Base-by-base conservation (phyloP, 805 yeast species). In the Wickerhamomyces rabaulensis region DNA sequence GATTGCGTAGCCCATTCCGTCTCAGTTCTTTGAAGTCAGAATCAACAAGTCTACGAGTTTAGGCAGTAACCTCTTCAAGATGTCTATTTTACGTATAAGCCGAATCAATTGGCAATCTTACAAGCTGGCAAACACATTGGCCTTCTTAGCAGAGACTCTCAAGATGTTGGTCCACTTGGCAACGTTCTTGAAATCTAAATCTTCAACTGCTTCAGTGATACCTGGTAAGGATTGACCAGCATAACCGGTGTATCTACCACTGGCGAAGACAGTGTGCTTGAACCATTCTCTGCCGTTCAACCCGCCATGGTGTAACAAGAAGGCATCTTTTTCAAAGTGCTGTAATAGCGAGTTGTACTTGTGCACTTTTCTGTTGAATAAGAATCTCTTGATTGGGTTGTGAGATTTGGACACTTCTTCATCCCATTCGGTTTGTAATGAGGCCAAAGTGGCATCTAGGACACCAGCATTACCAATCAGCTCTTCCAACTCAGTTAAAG, bases 181-280 rank as follows among this genome's bases (percentile, higher is more conserved):
- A 38, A 56, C 50, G 40, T 63, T 64, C 2, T 57, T 55, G n/a
- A 65, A 61, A 45, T 73, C 69, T 0, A 52, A 42, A 53, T 77
- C 82, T 52, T 78, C 82, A 19, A 78, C 55, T 0, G 80, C 75
- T 60, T 78, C 84, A 25, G 66, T 65, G 39, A 78, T 59, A 1
- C 78, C 80, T 8, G 82, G 83, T 23, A 77, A 60, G 21, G 71
- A 68, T 54, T 74, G 80, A 2, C 81, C 81, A 39, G 71, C 73
- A 51, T 78, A 78, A 12, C 82, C 83, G 1, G 81, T 77, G 54
- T 74, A 73, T 54, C 82, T 67, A 4, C 82, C 82, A 50, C 77
- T 65, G 2, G 81, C 78, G 55, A 65, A 78, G 21, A 76, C 70
- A 42, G 71, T 62, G 61, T 78, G 82, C 51, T 71, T 75, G 61